Conservation (phyloP, 768 basidiomycete genomes). For the Sutorius australiensis region DNA sequence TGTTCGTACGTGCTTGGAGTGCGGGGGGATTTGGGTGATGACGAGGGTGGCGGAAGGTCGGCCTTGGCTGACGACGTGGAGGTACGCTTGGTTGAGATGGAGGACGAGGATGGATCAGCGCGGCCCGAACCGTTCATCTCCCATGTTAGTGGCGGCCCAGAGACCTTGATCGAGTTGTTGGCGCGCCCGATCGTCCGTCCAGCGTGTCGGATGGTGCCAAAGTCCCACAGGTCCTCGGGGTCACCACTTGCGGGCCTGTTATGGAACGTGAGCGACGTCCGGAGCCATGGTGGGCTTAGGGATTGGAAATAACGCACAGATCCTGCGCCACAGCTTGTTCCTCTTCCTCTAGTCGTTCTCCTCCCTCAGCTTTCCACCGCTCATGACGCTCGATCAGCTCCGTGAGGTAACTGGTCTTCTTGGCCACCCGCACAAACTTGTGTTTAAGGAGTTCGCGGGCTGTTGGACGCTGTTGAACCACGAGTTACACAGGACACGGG, state of each 20-base stretch:
- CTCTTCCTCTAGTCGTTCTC: slow-evolving; percentile 69
- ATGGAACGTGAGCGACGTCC: neutral
- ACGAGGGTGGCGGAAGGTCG: slow-evolving; percentile 60
- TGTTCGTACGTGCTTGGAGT: slow-evolving; percentile 46
- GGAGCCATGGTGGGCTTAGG: neutral
- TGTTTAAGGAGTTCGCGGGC: slow-evolving; percentile 96
- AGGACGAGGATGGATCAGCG: slow-evolving; percentile 38
- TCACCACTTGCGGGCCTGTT: slow-evolving; percentile 54
- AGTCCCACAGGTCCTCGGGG: slow-evolving; percentile 91
- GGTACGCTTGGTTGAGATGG: slow-evolving; percentile 28
- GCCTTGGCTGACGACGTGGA: slow-evolving; percentile 50
- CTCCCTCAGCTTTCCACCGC: slow-evolving; percentile 89
- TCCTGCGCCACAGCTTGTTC: slow-evolving; percentile 61
- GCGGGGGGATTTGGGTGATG: slow-evolving; percentile 34
- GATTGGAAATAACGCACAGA: slow-evolving; percentile 42
- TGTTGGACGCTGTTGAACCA: slow-evolving; percentile 67
- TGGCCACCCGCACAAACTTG: slow-evolving; percentile 92
- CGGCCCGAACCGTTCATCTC: slow-evolving; percentile 62
- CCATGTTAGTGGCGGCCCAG: slow-evolving; percentile 75
- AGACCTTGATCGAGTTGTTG: slow-evolving; percentile 49
- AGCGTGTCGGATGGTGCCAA: slow-evolving; percentile 88
- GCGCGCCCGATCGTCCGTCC: slow-evolving; percentile 67
- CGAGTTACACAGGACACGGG: slow-evolving; percentile 12
- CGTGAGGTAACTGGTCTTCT: slow-evolving; percentile 90
- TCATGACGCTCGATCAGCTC: slow-evolving; percentile 95